Evolutionary conservation across 257 asterid genomes (phyloP), one percentile per base, ranked within the genome.

Genomic region (Solanum pimpinellifolium): DNA sequence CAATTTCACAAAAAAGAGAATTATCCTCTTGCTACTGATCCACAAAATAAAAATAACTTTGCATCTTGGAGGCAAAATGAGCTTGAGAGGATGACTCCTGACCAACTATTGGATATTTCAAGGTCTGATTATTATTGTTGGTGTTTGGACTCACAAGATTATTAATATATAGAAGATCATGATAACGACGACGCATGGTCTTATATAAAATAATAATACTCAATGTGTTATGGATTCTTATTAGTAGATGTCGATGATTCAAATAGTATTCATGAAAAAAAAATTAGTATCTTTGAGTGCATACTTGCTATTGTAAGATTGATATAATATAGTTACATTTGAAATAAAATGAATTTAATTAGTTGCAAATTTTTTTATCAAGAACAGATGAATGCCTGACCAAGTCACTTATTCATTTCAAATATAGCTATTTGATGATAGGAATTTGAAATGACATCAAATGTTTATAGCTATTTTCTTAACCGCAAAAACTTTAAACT

Each of bases 101-200:
- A 96, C 29, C 92, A 86, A 66, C 85, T 96, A 93, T 80, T 95
- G 85, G 98, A 94, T 41, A 39, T 95, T 41, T 95, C 99, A 56
- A 92, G 98, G 89, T 93, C 98, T 49, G 98, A 96, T 87, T 96
- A 95, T 86, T 94, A 90, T 80, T 95, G 98, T 90, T 95, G 99
- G 99, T 95, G 99, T 92, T 75, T 93, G 83, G 99, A 96, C 83
- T 87, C 94, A 29, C 68, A 80, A 80, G 68, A 80, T 85, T 89
- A 92, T 44, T 91, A 69, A 86, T 11, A n/a, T n/a, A 75, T 20
- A 20, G 56, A 6, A 46, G 52, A 41, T 7, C 7, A 2, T 2
- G 44, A 41, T 41, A 41, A 41, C 11, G 0, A 41, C 44, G 44
- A 41, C 3, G 44, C 11, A 9, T 41, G 44, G 44, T 37, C 39